phyloP scores from a whole-genome alignment of 1,284 basidiomycete species.

The Irpex sp. region DNA sequence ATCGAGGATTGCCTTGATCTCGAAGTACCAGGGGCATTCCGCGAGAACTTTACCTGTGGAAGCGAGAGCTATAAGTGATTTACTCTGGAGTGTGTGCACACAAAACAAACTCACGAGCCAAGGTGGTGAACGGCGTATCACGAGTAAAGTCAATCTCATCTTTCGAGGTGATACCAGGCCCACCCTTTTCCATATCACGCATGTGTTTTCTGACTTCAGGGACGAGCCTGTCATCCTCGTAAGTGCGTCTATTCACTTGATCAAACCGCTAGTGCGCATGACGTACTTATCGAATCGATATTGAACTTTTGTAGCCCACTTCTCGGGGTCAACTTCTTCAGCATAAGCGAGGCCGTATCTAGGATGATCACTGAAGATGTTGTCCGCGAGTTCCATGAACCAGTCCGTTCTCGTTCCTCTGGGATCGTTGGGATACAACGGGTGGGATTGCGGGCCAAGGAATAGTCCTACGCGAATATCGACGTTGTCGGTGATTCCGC shows the following conservation, averaged over 20 bases:
- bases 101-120: neutral
- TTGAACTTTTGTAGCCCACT: neutral
- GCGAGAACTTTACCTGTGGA: neutral
- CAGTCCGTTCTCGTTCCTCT: neutral
- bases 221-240: neutral
- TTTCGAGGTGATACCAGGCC: neutral
- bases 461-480: neutral
- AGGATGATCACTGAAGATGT: neutral
- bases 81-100: too few species aligned
- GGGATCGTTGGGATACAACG: neutral
- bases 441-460: neutral
- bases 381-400: neutral
- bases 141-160: neutral
- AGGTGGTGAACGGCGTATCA: neutral
- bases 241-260: neutral
- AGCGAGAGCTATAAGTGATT: neutral
- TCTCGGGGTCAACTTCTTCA: neutral
- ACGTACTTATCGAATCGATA: neutral
- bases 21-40: neutral
- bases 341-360: neutral
- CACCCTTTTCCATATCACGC: neutral
- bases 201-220: constrained; percentile 1
- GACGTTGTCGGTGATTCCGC: neutral
- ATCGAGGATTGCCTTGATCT: neutral
- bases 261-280: neutral